Percentiles rank a stretch among this genome's conserved stretches.
These are phyloP conservation scores for Phallus indusiatus DNA, from an alignment of 768 basidiomycete genomes.

Conservation along the genomic window DNA sequence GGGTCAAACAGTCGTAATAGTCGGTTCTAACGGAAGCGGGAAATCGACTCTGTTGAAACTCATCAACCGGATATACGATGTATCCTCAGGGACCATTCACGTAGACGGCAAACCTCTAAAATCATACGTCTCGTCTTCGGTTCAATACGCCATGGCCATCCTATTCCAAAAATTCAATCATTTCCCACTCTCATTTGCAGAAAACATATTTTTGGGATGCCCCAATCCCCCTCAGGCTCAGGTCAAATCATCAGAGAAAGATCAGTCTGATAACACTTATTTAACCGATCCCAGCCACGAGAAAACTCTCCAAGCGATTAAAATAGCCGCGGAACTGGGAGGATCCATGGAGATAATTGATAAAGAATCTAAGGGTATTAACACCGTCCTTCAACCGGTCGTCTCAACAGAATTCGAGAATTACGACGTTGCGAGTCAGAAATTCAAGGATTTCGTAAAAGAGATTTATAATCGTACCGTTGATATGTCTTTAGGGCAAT, in stretches of 20 bases:
- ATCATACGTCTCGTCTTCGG: slow-evolving; percentile 21
- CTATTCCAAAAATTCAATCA: slow-evolving; percentile 32
- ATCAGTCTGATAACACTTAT: background rate
- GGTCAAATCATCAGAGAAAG: no score
- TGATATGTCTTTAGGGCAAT: slow-evolving; percentile 24
- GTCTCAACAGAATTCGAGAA: slow-evolving; percentile 20
- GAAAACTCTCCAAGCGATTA: background rate
- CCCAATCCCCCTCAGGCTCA: no score
- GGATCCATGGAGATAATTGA: slow-evolving; percentile 32
- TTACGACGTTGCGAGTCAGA: slow-evolving; percentile 10
- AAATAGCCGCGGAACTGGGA: slow-evolving; percentile 14
- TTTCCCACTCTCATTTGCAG: slow-evolving; percentile 28
- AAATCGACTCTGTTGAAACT: slow-evolving; percentile 35
- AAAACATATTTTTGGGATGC: slow-evolving; percentile 32
- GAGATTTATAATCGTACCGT: slow-evolving; percentile 18
- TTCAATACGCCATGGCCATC: slow-evolving; percentile 32
- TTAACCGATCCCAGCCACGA: no score
- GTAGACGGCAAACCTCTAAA: slow-evolving; percentile 30
- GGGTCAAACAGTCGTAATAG: slow-evolving; percentile 44
- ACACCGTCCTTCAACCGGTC: slow-evolving; percentile 30
- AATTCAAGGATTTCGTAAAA: slow-evolving; percentile 11
- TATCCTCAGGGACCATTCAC: slow-evolving; percentile 23
- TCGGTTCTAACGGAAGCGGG: slow-evolving; percentile 48
- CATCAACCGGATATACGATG: slow-evolving; percentile 17
- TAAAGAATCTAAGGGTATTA: slow-evolving; percentile 25